These are phyloP conservation scores for Withania somnifera DNA, from an alignment of 305 asterid genomes.

Conservation along the genomic window DNA sequence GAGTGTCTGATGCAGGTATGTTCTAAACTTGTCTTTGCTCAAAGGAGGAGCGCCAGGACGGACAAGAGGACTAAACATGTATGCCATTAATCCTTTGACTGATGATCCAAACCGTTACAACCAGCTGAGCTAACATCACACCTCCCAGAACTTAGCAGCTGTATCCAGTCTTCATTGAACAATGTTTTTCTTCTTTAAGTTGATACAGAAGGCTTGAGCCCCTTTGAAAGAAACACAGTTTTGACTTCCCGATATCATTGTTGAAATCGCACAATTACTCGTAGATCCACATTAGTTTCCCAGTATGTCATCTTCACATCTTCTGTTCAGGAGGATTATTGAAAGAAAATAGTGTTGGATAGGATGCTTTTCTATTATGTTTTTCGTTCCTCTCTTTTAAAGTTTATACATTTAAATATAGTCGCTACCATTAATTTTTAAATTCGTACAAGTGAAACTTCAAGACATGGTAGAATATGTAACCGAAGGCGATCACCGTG, in stretches of 20 bases:
- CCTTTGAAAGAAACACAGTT: not conserved
- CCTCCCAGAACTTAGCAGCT: not conserved
- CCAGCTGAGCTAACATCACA: slow-evolving; percentile 17
- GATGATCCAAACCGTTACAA: slow-evolving; percentile 9
- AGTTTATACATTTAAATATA: not conserved
- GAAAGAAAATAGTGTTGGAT: not conserved
- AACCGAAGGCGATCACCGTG: not conserved
- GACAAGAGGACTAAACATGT: slow-evolving; percentile 56
- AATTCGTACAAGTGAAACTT: not conserved
- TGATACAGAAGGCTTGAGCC: not conserved
- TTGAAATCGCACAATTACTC: not conserved
- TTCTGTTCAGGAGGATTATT: not conserved
- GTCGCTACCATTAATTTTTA: not conserved
- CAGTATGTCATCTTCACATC: not conserved
- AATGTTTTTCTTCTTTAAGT: not conserved
- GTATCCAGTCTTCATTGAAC: not conserved
- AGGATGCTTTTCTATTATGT: not conserved
- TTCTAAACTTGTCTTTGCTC: slow-evolving; percentile 42
- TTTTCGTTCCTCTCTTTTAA: not conserved
- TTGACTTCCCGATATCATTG: not conserved
- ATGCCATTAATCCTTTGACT: slow-evolving; percentile 11
- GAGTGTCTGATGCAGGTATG: slow-evolving; percentile 29
- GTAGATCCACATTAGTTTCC: not conserved
- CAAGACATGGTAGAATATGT: not conserved
- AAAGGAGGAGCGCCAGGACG: slow-evolving; percentile 83